A percentile compares a stretch with the other conserved stretches of the same genome.
Evolutionary conservation across 2,329 filamentous ascomycete genomes (phyloP).

Genomic region (Calonectria fujianensis): DNA sequence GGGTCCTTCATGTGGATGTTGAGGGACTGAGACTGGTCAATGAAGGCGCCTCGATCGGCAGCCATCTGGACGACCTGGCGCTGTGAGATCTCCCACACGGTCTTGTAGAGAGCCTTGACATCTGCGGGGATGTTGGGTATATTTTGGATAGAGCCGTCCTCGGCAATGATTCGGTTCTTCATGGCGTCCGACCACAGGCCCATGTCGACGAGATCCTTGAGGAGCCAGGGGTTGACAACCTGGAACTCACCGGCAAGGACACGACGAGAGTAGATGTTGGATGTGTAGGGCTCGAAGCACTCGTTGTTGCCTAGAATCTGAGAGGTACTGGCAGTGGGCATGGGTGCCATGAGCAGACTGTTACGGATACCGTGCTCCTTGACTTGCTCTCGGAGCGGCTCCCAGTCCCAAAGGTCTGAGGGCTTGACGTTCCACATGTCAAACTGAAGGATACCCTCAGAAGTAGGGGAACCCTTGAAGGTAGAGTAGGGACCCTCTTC

Average conservation of each 20-base stretch:
- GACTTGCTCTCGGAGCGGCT: constrained; percentile 89
- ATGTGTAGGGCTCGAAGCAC: constrained; percentile 99
- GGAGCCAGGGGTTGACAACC: constrained; percentile 98
- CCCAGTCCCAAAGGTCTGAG: constrained; percentile 98
- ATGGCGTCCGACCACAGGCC: constrained; percentile 99
- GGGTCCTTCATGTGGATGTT: constrained; percentile 99
- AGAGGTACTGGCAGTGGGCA: constrained; percentile 97
- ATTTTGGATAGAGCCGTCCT: constrained; percentile 96
- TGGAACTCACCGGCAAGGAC: constrained; percentile 99
- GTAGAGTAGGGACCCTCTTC: constrained; percentile 89
- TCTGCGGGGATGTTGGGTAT: constrained; percentile 97
- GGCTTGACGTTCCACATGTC: constrained; percentile 99
- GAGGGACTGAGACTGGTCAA: constrained; percentile 98
- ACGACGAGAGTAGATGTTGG: constrained; percentile 99
- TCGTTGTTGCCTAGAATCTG: constrained; percentile 99
- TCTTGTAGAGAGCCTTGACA: constrained; percentile 99
- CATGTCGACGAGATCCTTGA: constrained; percentile 98
- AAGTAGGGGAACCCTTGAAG: constrained; percentile 94
- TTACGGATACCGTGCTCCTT: constrained; percentile 96
- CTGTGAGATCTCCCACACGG: constrained; percentile 99
- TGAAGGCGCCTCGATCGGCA: constrained; percentile 97
- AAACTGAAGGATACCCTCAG: constrained; percentile 96
- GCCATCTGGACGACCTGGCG: constrained; percentile 97
- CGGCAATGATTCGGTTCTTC: constrained; percentile 99
- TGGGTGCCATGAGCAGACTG: constrained; percentile 94